phyloP scores from a whole-genome alignment of 2,329 filamentous ascomycete genomes.

The Xylariaceae sp. region DNA sequence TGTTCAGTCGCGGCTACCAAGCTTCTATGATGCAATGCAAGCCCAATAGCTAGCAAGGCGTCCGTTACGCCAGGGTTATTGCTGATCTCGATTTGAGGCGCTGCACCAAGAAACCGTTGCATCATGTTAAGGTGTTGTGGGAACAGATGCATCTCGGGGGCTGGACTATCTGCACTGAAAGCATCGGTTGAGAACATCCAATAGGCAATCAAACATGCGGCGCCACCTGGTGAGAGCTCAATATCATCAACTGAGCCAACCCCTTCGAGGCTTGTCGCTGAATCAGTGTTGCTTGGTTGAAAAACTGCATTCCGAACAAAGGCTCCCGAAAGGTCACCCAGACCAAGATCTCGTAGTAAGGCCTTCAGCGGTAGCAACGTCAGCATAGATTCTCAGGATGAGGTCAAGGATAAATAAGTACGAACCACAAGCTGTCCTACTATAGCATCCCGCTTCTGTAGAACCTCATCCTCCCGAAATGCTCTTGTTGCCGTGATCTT shows the following conservation, averaged over 20 bases:
- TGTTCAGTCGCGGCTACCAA: conserved; percentile 37
- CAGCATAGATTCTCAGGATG: not conserved
- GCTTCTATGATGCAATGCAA: conserved; percentile 54
- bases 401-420: not conserved
- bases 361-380: conserved; percentile 40
- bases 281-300: conserved; percentile 41
- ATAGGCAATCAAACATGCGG: conserved; percentile 57
- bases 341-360: conserved; percentile 58
- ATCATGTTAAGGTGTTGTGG: conserved; percentile 56
- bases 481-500: conserved; percentile 58
- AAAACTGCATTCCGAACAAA: conserved; percentile 46
- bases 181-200: conserved; percentile 59
- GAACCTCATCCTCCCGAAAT: conserved; percentile 59
- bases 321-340: conserved; percentile 44
- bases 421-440: conserved; percentile 66
- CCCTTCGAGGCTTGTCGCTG: conserved; percentile 46
- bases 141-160: conserved; percentile 54
- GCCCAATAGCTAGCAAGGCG: conserved; percentile 54
- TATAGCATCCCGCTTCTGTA: conserved; percentile 60
- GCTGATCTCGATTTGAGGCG: conserved; percentile 46
- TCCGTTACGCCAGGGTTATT: conserved; percentile 54
- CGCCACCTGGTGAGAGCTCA: conserved; percentile 55
- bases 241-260: conserved; percentile 48
- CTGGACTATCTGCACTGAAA: conserved; percentile 53
- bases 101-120: conserved; percentile 48